Conservation (phyloP, 495 filamentous ascomycete species). For the Aspergillus bridgeri region DNA sequence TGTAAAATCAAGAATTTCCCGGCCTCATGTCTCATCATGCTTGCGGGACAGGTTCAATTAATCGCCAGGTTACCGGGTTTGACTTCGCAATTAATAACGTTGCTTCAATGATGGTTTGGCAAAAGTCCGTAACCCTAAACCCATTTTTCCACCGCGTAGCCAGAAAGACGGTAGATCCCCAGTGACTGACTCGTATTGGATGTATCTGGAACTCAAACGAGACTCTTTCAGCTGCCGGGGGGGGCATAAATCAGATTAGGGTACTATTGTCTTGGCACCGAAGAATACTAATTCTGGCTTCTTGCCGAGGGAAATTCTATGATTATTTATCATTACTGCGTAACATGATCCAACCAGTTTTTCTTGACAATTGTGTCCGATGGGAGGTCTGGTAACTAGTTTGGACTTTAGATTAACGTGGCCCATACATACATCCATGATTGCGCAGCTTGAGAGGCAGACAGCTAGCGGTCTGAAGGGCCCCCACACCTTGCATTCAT, state of each 20-base stretch:
- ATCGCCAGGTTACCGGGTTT: neutral
- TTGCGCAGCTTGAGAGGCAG: neutral
- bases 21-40: neutral
- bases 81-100: neutral
- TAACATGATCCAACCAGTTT: neutral
- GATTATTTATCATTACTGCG: neutral
- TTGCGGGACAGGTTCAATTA: neutral
- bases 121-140: neutral
- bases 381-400: neutral
- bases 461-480: neutral
- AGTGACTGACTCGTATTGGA: neutral
- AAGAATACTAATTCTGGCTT: neutral
- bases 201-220: neutral
- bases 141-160: neutral
- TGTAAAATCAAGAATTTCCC: neutral
- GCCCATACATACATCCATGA: neutral
- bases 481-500: conserved; percentile 9
- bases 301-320: neutral
- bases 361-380: neutral
- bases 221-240: neutral
- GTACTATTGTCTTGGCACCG: neutral
- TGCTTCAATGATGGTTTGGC: neutral
- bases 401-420: neutral
- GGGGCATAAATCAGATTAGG: neutral
- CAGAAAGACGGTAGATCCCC: neutral